Evolutionary conservation across 2,329 filamentous ascomycete genomes (phyloP), one percentile per base, ranked within the genome.

Genomic region (Alternaria ethzedia): DNA sequence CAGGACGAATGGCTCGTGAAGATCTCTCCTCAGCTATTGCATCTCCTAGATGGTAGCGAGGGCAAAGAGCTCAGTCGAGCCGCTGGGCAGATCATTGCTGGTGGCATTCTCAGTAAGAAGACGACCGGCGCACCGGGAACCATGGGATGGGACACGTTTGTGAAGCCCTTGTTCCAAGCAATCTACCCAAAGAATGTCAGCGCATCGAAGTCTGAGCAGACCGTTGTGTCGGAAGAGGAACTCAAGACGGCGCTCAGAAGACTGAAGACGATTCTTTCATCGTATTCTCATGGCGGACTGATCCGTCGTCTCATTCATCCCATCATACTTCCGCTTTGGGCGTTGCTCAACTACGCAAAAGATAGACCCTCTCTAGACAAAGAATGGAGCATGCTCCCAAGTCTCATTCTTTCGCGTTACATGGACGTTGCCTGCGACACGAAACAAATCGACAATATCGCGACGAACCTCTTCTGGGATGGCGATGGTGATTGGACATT

Each of bases 251-350:
- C 87, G 2, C 73, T 93, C 3, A 82, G 80, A 30, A 84, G 89
- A 15, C 76, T 93, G 1, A 83, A 82, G 36, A 82, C 84, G 1
- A 78, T 93, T 2, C 75, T 89, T 2, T 81, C 86, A 20, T 90
- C 89, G 0, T 90, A 90, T 70, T 89, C 89, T 0, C 90, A 91
- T 59, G 87, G 89, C 0, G 89, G 89, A 0, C 78, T 92, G 10
- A 86, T 88, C 47, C 88, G 85, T 66, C 83, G 90, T 54, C 80
- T 93, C 1, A 77, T 92, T 3, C 80, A 82, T 3, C 87, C 87
- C 1, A 72, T 91, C 3, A 69, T 91, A 3, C 77, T 88, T 5
- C 86, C 89, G 2, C 79, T 93, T 0, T 93, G 90, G 90, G 82
- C 85, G 2, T 73, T 92, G 15, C 81, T 86, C 1, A 86, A 86